phyloP scores from a whole-genome alignment of 768 basidiomycete species.

The Lentinus tigrinus region DNA sequence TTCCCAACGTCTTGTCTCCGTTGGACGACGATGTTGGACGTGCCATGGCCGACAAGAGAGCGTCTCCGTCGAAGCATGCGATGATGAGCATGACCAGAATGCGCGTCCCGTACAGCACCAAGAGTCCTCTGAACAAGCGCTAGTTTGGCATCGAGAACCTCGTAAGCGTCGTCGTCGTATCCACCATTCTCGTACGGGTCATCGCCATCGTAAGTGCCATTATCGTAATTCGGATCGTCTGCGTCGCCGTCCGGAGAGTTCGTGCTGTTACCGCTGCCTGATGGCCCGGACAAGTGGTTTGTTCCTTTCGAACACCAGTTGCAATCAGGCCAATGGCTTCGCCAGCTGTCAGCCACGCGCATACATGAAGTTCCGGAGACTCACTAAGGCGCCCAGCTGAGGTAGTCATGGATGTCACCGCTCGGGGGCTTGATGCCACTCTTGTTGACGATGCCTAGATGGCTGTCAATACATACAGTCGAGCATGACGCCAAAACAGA shows the following conservation, averaged over 20 bases:
- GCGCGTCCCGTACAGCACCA: neutral
- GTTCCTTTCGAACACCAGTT: conserved; percentile 44
- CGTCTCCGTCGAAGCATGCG: conserved; percentile 19
- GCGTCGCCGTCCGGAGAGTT: conserved; percentile 7
- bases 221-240: conserved; percentile 5
- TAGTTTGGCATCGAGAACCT: neutral
- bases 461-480: neutral
- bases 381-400: conserved; percentile 62
- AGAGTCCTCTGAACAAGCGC: neutral
- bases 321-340: conserved; percentile 55
- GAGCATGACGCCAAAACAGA: neutral
- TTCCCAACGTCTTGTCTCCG: neutral
- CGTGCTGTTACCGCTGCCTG: conserved; percentile 1
- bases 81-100: conserved; percentile 1
- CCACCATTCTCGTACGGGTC: conserved; percentile 11
- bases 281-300: conserved; percentile 19
- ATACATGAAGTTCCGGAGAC: conserved; percentile 9
- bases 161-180: neutral
- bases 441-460: conserved; percentile 37
- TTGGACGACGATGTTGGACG: neutral
- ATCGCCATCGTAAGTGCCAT: conserved; percentile 1
- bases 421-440: conserved; percentile 34
- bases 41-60: neutral
- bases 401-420: conserved; percentile 45
- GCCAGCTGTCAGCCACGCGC: neutral